Base-by-base conservation (phyloP, 2,329 filamentous ascomycete species). In the Colletotrichum paranaense region DNA sequence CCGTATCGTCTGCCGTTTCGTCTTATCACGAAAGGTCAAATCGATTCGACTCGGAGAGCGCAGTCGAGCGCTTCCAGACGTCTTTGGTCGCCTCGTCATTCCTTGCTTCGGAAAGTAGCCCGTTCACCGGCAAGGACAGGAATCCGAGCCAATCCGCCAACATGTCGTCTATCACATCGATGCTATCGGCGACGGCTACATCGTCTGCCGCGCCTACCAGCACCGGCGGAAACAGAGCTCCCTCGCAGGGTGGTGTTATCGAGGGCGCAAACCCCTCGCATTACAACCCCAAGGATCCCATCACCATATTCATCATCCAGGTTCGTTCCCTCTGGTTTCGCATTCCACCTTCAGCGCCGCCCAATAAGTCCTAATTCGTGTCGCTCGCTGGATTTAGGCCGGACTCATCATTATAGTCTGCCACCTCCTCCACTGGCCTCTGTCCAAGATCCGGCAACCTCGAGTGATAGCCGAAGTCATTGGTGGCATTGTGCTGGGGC, bases 401-500 rank as follows among this genome's bases (percentile, higher is more conserved):
- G 75, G 80, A 62, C 90, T 88, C 46, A 85, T 85, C 68, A 80
- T 88, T 74, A 83, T 88, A 49, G 83, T 88, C 62, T 88, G 86
- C 62, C 83, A 87, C 65, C 71, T 84, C 12, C 79, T 95, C 24
- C 93, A 96, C 80, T 95, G 89, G 84, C 94, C 94, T 11, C 88
- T 96, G 5, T 92, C 92, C 77, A 92, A 92, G 78, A 87, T 97
- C 62, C 91, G 93, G 68, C 94, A 97, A 79, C 94, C 94, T 75
- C 91, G 93, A 59, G 94, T 97, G 76, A 95, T 97, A 77, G 92
- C 94, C 62, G 94, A 97, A 83, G 94, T 97, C 72, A 91, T 96
- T 68, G 93, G 93, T n/a, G 94, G 94, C 66, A 94, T 97, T 78
- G 82, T 98, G 49, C 88, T 98, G 1, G 95, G 95, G 4, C 95